Evolutionary conservation across 257 asterid species (phyloP).

Genomic region (Fraxinus americana): DNA sequence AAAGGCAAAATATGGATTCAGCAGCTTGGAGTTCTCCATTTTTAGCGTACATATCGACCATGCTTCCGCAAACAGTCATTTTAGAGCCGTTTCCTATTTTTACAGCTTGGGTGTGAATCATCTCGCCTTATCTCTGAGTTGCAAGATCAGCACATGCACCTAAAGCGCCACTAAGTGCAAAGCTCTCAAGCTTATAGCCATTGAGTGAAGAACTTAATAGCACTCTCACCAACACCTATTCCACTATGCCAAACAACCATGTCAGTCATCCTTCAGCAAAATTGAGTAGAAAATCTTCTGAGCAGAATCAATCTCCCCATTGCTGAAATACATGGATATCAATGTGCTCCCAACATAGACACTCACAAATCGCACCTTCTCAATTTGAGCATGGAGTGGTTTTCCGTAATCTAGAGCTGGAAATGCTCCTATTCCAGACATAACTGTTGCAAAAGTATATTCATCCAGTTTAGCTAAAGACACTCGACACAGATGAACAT

Average conservation of each 20-base stretch:
- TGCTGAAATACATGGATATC: constrained; percentile 68
- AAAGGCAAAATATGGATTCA: constrained; percentile 36
- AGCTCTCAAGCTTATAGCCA: constrained; percentile 55
- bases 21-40: constrained; percentile 69
- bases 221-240: constrained; percentile 61
- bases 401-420: constrained; percentile 58
- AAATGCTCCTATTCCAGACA: constrained; percentile 49
- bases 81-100: constrained; percentile 64
- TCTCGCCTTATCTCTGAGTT: constrained; percentile 67
- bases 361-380: constrained; percentile 64
- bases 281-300: constrained; percentile 52
- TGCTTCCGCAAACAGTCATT: constrained; percentile 57
- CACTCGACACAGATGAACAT: constrained; percentile 38
- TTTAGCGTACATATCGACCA: constrained; percentile 85
- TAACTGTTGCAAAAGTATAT: constrained; percentile 69
- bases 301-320: constrained; percentile 48
- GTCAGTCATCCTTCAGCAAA: constrained; percentile 71
- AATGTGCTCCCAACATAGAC: constrained; percentile 61
- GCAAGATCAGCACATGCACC: constrained; percentile 86
- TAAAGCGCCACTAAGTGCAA: constrained; percentile 59
- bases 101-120: constrained; percentile 63
- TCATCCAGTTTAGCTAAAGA: constrained; percentile 56
- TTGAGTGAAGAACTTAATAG: constrained; percentile 52
- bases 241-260: constrained; percentile 81
- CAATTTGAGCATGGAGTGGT: constrained; percentile 71